These are phyloP conservation scores for Triangularia verruculosa DNA, from an alignment of 2,329 filamentous ascomycete species.

Conservation along the genomic window DNA sequence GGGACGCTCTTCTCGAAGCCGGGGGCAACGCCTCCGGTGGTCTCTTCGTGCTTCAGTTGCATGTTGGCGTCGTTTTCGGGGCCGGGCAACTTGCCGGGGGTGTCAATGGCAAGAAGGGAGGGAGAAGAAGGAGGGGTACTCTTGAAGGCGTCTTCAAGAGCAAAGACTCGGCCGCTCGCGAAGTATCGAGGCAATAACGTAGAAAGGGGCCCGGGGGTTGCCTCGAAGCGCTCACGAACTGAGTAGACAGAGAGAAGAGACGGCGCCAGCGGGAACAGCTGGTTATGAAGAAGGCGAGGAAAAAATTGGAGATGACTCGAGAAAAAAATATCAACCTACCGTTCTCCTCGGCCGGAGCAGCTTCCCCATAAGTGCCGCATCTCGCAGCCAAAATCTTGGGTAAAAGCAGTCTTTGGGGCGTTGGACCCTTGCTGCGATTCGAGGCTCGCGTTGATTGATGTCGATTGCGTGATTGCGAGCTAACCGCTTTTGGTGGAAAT, in stretches of 20 bases:
- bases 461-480: conserved; percentile 20
- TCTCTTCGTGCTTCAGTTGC: conserved; percentile 39
- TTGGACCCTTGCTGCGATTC: conserved; percentile 17
- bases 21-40: conserved; percentile 34
- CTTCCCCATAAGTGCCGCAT: conserved; percentile 17
- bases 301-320: conserved; percentile 3
- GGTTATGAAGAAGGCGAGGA: conserved; percentile 8
- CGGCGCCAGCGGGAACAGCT: conserved; percentile 23
- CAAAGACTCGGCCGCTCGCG: conserved; percentile 16
- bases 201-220: conserved; percentile 18
- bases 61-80: conserved; percentile 15
- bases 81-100: conserved; percentile 8
- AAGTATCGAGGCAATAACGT: conserved; percentile 23
- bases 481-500: conserved; percentile 20
- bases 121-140: background rate
- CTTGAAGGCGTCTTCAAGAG: conserved; percentile 24
- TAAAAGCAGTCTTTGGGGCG: conserved; percentile 4
- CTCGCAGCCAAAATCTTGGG: conserved; percentile 15
- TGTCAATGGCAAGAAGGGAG: conserved; percentile 12
- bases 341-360: conserved; percentile 6
- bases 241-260: conserved; percentile 22
- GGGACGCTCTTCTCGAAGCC: conserved; percentile 36
- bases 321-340: conserved; percentile 21
- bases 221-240: conserved; percentile 24
- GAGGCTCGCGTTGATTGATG: conserved; percentile 13